Evolutionary conservation across 1,284 basidiomycete species (phyloP).

Genomic region (Vanrija humicola): DNA sequence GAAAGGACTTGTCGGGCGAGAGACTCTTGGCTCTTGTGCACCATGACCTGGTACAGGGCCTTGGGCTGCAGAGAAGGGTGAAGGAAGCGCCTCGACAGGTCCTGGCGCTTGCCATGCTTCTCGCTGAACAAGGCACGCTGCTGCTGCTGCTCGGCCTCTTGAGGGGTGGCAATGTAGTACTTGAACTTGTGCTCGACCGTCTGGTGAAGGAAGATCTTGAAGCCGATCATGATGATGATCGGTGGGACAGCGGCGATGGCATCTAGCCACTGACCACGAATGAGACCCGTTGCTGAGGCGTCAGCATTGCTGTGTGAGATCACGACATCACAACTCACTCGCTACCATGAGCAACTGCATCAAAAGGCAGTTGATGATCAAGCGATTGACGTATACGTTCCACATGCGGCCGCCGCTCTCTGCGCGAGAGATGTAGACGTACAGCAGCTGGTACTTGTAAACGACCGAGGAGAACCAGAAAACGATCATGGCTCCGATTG

Average conservation of each 20-base stretch:
- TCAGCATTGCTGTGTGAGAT: not conserved
- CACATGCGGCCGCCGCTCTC: constrained; percentile 90
- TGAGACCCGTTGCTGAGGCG: constrained; percentile 71
- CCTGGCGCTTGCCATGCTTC: constrained; percentile 48
- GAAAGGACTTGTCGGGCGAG: constrained; percentile 43
- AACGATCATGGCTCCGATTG: constrained; percentile 60
- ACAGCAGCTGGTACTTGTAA: constrained; percentile 91
- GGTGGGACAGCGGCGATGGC: constrained; percentile 60
- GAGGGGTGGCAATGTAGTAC: constrained; percentile 57
- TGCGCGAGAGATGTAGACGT: constrained; percentile 78
- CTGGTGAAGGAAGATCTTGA: constrained; percentile 75
- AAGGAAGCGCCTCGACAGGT: constrained; percentile 52
- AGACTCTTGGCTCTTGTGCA: constrained; percentile 48
- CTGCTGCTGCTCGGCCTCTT: constrained; percentile 46
- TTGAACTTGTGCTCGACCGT: constrained; percentile 67
- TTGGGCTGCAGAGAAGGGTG: constrained; percentile 52
- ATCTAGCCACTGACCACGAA: constrained; percentile 64
- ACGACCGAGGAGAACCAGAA: constrained; percentile 62
- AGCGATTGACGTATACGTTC: constrained; percentile 84
- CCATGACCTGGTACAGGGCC: constrained; percentile 49
- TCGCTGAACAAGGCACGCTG: constrained; percentile 24
- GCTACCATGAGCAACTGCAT: constrained; percentile 83
- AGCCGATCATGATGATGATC: constrained; percentile 65
- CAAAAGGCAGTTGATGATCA: constrained; percentile 67
- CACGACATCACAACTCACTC: constrained; percentile 58